Percentiles rank a stretch among this genome's conserved stretches.
phyloP scores from a whole-genome alignment of 176 grass and related monocot species.

The Phoenix roebelenii region DNA sequence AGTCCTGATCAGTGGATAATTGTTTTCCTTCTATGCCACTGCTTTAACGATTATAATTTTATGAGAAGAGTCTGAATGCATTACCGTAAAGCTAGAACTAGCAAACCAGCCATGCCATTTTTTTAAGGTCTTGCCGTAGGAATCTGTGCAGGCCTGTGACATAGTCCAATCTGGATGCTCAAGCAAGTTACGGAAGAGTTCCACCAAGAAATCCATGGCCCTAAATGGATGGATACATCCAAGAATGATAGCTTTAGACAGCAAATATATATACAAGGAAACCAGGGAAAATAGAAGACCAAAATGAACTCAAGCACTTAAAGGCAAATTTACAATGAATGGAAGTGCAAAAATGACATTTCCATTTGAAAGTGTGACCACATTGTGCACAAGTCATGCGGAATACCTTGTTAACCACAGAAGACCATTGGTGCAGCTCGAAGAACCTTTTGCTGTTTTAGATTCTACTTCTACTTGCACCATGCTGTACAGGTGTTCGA shows the following conservation, averaged over 20 bases:
- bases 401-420: slow-evolving; percentile 89
- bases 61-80: background rate
- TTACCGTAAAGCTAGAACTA: slow-evolving; percentile 89
- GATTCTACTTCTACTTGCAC: slow-evolving; percentile 80
- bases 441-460: slow-evolving; percentile 77
- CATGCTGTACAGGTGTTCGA: slow-evolving; percentile 74
- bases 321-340: too few relatives aligned
- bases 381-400: too few relatives aligned
- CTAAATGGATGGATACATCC: slow-evolving; percentile 20
- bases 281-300: too few relatives aligned
- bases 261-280: too few relatives aligned
- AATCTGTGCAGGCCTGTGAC: slow-evolving; percentile 81
- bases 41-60: too few relatives aligned
- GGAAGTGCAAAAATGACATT: too few relatives aligned
- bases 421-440: slow-evolving; percentile 96
- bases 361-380: too few relatives aligned
- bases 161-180: slow-evolving; percentile 79
- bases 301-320: too few relatives aligned
- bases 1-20: too few relatives aligned
- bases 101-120: slow-evolving; percentile 98
- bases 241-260: too few relatives aligned
- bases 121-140: slow-evolving; percentile 89
- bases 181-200: slow-evolving; percentile 76
- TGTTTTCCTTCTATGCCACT: too few relatives aligned
- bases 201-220: slow-evolving; percentile 96